These are phyloP conservation scores for Leccinum fibrillosum DNA, from an alignment of 768 basidiomycete species.

Conservation along the genomic window DNA sequence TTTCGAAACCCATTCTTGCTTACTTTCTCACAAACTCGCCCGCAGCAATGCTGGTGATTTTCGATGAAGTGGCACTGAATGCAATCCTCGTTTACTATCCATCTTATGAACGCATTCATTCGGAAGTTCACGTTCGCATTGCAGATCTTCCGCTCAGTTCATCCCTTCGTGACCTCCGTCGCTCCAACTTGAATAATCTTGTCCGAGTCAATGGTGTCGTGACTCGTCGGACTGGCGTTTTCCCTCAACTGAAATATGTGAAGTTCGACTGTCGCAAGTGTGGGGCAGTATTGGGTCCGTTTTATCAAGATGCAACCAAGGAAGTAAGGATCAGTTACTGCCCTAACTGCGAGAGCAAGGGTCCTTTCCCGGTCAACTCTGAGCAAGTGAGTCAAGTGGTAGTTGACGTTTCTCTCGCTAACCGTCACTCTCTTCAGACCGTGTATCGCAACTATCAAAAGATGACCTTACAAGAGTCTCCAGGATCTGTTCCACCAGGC, in stretches of 20 bases:
- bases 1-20: conserved; percentile 91
- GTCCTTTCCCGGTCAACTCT: conserved; percentile 94
- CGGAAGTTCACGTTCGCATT: conserved; percentile 96
- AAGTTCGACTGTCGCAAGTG: conserved; percentile 98
- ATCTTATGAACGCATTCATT: conserved; percentile 93
- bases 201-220: conserved; percentile 96
- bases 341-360: conserved; percentile 89
- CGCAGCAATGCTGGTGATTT: conserved; percentile 86
- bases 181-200: conserved; percentile 89
- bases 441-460: conserved; percentile 98
- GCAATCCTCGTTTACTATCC: conserved; percentile 96
- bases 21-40: conserved; percentile 98
- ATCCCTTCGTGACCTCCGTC: conserved; percentile 90
- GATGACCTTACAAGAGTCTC: conserved; percentile 97
- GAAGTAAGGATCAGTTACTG: conserved; percentile 96
- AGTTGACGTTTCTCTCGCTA: background rate
- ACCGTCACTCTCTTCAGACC: conserved; percentile 52
- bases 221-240: conserved; percentile 91
- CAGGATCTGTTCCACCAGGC: conserved; percentile 96
- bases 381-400: conserved; percentile 66
- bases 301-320: conserved; percentile 94
- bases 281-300: conserved; percentile 90
- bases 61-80: conserved; percentile 92
- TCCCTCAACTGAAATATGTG: conserved; percentile 99
- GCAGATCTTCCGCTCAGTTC: conserved; percentile 88